Conservation (phyloP, 139 green algal genomes). For the Ettlia oleoabundans region DNA sequence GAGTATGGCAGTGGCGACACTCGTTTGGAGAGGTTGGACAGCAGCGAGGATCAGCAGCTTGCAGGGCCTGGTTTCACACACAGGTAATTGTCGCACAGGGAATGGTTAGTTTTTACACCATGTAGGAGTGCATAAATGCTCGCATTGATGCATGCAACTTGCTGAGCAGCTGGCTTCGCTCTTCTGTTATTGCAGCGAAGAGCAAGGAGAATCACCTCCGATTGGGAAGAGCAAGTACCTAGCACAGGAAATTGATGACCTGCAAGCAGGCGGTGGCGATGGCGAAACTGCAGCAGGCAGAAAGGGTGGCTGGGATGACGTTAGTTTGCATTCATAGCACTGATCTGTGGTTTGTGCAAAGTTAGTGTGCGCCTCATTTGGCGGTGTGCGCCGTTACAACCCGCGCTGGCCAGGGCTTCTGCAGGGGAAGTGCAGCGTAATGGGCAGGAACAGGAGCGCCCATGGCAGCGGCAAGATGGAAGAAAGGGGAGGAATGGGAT, state of each 20-base stretch:
- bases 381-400: too few relatives aligned
- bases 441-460: too few relatives aligned
- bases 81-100: too few relatives aligned
- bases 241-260: conserved; percentile 8
- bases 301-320: not conserved
- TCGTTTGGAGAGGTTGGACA: not conserved
- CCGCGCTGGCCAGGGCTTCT: too few relatives aligned
- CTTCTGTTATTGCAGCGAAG: conserved; percentile 13
- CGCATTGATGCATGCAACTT: not conserved
- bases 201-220: conserved; percentile 19
- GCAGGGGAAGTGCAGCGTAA: too few relatives aligned
- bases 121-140: too few relatives aligned
- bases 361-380: too few relatives aligned
- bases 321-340: too few relatives aligned
- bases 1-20: not conserved
- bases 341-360: too few relatives aligned
- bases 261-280: not conserved
- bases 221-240: conserved; percentile 19
- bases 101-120: too few relatives aligned
- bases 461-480: too few relatives aligned
- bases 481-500: too few relatives aligned
- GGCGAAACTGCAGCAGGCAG: conserved; percentile 2
- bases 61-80: conserved; percentile 18
- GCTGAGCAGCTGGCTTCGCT: not conserved
- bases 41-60: conserved; percentile 16